phyloP scores from a whole-genome alignment of 164 flowering plant genomes.

The Kingdonia uniflora region DNA sequence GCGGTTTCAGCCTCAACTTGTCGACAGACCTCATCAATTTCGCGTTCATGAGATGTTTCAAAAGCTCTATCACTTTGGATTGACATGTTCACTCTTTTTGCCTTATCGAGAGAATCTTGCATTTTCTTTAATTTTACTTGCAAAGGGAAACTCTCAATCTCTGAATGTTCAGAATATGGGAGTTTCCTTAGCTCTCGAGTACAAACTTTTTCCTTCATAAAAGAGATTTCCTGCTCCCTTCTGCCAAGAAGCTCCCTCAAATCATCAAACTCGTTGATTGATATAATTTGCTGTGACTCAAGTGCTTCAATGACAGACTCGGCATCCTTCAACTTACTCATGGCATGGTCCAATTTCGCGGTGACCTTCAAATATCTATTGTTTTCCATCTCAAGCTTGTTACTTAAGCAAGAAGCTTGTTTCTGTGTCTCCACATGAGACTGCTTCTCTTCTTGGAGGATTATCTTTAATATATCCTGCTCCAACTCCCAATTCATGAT shows the following conservation, averaged over 20 bases:
- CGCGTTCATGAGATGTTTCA: slow-evolving; percentile 55
- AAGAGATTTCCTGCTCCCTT: slow-evolving; percentile 44
- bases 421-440: slow-evolving; percentile 37
- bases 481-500: slow-evolving; percentile 70
- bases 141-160: slow-evolving; percentile 34
- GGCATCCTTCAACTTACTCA: slow-evolving; percentile 41
- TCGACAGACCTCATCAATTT: slow-evolving; percentile 66
- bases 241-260: slow-evolving; percentile 39
- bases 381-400: slow-evolving; percentile 43
- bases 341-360: slow-evolving; percentile 30
- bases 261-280: slow-evolving; percentile 63
- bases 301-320: slow-evolving; percentile 79
- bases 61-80: slow-evolving; percentile 57
- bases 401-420: slow-evolving; percentile 23
- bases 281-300: slow-evolving; percentile 70
- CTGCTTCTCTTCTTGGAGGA: slow-evolving; percentile 71
- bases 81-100: slow-evolving; percentile 49
- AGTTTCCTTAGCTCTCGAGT: slow-evolving; percentile 25
- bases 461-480: slow-evolving; percentile 62
- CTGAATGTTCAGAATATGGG: slow-evolving; percentile 16
- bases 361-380: slow-evolving; percentile 22
- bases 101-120: slow-evolving; percentile 87
- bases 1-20: slow-evolving; percentile 98
- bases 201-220: slow-evolving; percentile 31
- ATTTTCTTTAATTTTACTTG: slow-evolving; percentile 52